A percentile compares a stretch with the other conserved stretches of the same genome.
These are phyloP conservation scores for Simmondsia chinensis DNA, from an alignment of 148 eudicot genomes.

Conservation along the genomic window DNA sequence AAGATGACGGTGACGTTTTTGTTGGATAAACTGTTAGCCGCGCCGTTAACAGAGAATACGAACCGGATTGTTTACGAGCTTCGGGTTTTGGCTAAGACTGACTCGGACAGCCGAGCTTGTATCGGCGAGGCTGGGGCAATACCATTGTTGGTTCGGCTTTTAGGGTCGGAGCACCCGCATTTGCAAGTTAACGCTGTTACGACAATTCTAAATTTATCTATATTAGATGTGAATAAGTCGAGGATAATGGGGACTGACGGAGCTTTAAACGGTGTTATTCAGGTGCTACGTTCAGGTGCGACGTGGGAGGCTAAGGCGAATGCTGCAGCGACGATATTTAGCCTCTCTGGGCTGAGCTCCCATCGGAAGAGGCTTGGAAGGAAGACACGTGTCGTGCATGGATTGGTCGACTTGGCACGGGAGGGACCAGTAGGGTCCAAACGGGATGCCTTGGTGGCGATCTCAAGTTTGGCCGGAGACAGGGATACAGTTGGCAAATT, in stretches of 20 bases:
- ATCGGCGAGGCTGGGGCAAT: constrained; percentile 77
- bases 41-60: constrained; percentile 18
- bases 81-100: constrained; percentile 67
- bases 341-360: constrained; percentile 48
- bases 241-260: constrained; percentile 77
- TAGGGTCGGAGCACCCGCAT: constrained; percentile 45
- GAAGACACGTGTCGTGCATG: constrained; percentile 64
- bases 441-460: constrained; percentile 78
- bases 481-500: constrained; percentile 63
- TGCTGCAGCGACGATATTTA: constrained; percentile 82
- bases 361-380: constrained; percentile 50
- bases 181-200: constrained; percentile 79
- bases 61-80: constrained; percentile 72
- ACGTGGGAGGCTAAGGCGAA: constrained; percentile 95
- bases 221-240: constrained; percentile 55
- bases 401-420: constrained; percentile 59
- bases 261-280: constrained; percentile 57
- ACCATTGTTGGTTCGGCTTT: constrained; percentile 35
- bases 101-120: constrained; percentile 60
- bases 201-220: constrained; percentile 70
- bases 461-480: constrained; percentile 62
- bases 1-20: constrained; percentile 78
- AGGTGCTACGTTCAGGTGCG: constrained; percentile 62
- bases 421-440: constrained; percentile 46
- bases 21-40: constrained; percentile 28